Evolutionary conservation across 2,329 filamentous ascomycete genomes (phyloP).

Genomic region (Diaporthe helianthi): DNA sequence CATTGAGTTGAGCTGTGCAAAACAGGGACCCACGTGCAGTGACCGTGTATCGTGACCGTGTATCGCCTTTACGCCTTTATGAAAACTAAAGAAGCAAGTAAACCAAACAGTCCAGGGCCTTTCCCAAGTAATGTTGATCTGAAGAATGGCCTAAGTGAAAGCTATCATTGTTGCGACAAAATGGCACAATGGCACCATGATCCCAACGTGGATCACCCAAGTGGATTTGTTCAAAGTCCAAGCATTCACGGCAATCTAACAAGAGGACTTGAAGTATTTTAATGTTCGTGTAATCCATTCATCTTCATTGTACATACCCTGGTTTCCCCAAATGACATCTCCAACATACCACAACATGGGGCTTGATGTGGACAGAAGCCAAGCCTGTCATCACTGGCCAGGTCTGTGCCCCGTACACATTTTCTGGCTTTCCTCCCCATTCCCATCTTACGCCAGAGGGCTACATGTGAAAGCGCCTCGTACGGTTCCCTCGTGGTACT

Average conservation of each 20-base stretch:
- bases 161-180: no score
- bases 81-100: no score
- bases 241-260: neutral
- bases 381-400: neutral
- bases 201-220: no score
- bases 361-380: neutral
- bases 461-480: conserved; percentile 34
- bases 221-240: no score
- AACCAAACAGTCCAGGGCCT: no score
- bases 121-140: no score
- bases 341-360: neutral
- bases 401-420: neutral
- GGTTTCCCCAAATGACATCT: neutral
- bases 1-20: no score
- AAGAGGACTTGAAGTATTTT: neutral
- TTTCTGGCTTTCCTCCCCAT: neutral
- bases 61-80: no score
- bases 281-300: conserved; percentile 22
- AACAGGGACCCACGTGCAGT: no score
- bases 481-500: conserved; percentile 32
- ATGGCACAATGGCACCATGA: no score
- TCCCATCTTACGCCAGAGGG: conserved; percentile 2
- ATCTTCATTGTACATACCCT: conserved; percentile 18
- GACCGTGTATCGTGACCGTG: no score
- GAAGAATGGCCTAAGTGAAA: no score